A percentile compares a stretch with the other conserved stretches of the same genome.
phyloP scores from a whole-genome alignment of 2,329 filamentous ascomycete species.

The Penicillium italicum region DNA sequence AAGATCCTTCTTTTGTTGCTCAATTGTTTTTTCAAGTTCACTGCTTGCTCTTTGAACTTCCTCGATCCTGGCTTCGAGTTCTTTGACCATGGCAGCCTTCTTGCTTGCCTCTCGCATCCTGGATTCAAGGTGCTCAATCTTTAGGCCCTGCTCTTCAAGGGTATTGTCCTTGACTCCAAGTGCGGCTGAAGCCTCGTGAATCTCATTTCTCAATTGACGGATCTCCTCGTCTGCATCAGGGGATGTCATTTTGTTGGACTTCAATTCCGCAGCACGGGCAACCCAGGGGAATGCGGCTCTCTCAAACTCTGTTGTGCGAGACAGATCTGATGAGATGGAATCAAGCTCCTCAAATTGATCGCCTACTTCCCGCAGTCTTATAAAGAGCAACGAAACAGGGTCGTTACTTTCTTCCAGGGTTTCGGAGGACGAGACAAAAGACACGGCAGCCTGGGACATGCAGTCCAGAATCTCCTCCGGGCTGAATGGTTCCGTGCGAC shows the following conservation, averaged over 20 bases:
- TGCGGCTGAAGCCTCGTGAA: slow-evolving; percentile 70
- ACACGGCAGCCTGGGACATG: slow-evolving; percentile 44
- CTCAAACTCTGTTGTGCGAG: slow-evolving; percentile 76
- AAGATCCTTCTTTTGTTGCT: slow-evolving; percentile 38
- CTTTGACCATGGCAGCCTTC: slow-evolving; percentile 58
- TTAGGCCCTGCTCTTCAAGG: slow-evolving; percentile 80
- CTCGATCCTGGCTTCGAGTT: slow-evolving; percentile 43
- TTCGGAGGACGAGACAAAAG: slow-evolving; percentile 27
- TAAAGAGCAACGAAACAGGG: slow-evolving; percentile 64
- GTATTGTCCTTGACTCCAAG: slow-evolving; percentile 73
- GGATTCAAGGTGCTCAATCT: slow-evolving; percentile 88
- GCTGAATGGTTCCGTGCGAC: slow-evolving; percentile 63
- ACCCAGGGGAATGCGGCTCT: slow-evolving; percentile 75
- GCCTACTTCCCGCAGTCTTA: slow-evolving; percentile 63
- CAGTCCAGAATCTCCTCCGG: slow-evolving; percentile 63
- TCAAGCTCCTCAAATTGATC: slow-evolving; percentile 67
- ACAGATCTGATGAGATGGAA: slow-evolving; percentile 65
- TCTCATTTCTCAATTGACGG: slow-evolving; percentile 71
- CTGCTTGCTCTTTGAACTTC: slow-evolving; percentile 34
- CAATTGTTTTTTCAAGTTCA: slow-evolving; percentile 33
- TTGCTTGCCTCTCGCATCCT: slow-evolving; percentile 78
- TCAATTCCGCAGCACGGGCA: slow-evolving; percentile 74
- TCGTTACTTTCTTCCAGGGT: slow-evolving; percentile 44
- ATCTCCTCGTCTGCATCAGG: slow-evolving; percentile 84
- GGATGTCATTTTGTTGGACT: slow-evolving; percentile 73